These are phyloP conservation scores for Chytriomyces hyalinus DNA, from an alignment of 192 early-diverging fungal species.

Conservation along the genomic window DNA sequence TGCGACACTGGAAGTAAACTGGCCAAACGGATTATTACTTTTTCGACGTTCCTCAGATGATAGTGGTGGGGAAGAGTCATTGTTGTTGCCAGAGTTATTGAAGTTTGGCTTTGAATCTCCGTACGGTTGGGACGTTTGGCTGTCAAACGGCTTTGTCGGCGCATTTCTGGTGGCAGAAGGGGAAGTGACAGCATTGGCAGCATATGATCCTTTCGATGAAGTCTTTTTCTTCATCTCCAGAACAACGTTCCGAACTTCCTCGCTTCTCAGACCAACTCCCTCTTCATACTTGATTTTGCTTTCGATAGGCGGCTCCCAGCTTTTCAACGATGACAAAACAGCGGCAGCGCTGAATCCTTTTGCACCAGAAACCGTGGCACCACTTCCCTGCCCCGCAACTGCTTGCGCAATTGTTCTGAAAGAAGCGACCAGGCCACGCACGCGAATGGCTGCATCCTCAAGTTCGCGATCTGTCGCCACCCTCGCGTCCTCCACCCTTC, in stretches of 20 bases:
- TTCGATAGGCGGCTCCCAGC: constrained; percentile 53
- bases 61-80: neutral
- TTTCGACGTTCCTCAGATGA: constrained; percentile 9
- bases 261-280: constrained; percentile 52
- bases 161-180: neutral
- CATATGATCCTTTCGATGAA: constrained; percentile 13
- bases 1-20: neutral
- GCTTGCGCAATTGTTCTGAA: constrained; percentile 28
- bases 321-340: constrained; percentile 23
- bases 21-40: constrained; percentile 5
- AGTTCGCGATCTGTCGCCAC: constrained; percentile 40
- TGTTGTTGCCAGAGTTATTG: no score
- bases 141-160: no score
- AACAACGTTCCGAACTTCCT: constrained; percentile 44
- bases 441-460: constrained; percentile 42
- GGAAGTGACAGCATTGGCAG: neutral
- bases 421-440: constrained; percentile 31
- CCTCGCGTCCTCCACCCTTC: constrained; percentile 46
- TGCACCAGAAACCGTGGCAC: constrained; percentile 14
- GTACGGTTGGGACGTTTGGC: neutral
- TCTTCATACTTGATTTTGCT: constrained; percentile 55
- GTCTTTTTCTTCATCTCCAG: constrained; percentile 41
- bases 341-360: constrained; percentile 33
- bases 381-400: neutral
- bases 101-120: neutral